Evolutionary conservation across 176 grass and related monocot genomes (phyloP).

Genomic region (Panicum miliaceum): DNA sequence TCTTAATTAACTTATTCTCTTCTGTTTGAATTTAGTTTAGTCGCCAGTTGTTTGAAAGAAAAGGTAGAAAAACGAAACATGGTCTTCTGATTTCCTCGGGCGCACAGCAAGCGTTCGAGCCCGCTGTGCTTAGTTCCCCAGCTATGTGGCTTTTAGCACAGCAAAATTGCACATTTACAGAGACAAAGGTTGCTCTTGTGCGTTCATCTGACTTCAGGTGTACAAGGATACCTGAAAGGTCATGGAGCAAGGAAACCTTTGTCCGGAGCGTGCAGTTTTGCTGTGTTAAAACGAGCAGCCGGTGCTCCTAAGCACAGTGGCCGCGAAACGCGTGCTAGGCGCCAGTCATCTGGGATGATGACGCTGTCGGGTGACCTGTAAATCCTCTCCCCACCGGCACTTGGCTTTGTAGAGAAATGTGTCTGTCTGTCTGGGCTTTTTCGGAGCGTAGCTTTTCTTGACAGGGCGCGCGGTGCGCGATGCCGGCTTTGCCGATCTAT

Average conservation of each 20-base stretch:
- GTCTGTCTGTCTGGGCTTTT: constrained; percentile 23
- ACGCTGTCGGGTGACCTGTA: constrained; percentile 53
- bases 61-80: constrained; percentile 35
- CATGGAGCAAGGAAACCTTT: not conserved
- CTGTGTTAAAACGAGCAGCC: constrained; percentile 43
- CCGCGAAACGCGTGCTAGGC: not conserved
- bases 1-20: constrained; percentile 16
- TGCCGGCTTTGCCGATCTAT: constrained; percentile 33
- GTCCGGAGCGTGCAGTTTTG: constrained; percentile 25
- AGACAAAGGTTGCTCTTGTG: not conserved
- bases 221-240: not conserved
- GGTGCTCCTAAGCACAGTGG: not conserved
- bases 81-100: constrained; percentile 37
- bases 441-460: constrained; percentile 31
- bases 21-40: constrained; percentile 41
- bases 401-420: constrained; percentile 45
- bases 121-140: not conserved
- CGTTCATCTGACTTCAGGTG: constrained; percentile 9
- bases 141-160: constrained; percentile 32
- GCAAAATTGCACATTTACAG: constrained; percentile 21
- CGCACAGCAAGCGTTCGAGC: not conserved
- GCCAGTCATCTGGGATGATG: constrained; percentile 42
- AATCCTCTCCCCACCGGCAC: constrained; percentile 41
- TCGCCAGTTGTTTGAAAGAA: constrained; percentile 26
- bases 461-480: constrained; percentile 1